A percentile compares a stretch with the other conserved stretches of the same genome.
Evolutionary conservation across 2,329 filamentous ascomycete genomes (phyloP).

Genomic region (Botrytis pseudocinerea): DNA sequence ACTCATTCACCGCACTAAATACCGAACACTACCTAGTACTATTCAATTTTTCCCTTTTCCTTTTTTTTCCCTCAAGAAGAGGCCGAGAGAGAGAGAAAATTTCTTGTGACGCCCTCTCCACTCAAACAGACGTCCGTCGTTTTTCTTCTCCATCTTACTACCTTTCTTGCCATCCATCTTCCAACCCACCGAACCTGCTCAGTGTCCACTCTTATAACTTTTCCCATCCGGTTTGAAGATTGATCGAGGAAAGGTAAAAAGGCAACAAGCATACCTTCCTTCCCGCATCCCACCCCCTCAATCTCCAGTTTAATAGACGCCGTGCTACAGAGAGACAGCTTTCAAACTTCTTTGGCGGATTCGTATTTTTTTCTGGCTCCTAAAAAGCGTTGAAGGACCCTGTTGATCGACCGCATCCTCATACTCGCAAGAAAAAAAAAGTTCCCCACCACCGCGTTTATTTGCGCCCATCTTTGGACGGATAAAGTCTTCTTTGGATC

Average conservation of each 20-base stretch:
- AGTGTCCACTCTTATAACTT: conserved; percentile 11
- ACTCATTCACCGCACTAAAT: conserved; percentile 17
- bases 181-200: neutral
- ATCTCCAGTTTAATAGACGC: conserved; percentile 25
- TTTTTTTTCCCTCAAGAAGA: conserved; percentile 14
- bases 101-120: conserved; percentile 18
- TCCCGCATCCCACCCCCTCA: conserved; percentile 17
- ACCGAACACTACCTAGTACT: conserved; percentile 4
- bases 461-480: conserved; percentile 23
- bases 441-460: conserved; percentile 25
- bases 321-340: conserved; percentile 16
- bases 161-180: neutral
- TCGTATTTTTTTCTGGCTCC: neutral
- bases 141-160: conserved; percentile 14
- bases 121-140: conserved; percentile 1
- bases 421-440: conserved; percentile 17
- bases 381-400: conserved; percentile 20
- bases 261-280: conserved; percentile 18
- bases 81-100: neutral
- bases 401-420: conserved; percentile 22
- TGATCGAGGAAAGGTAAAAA: conserved; percentile 15
- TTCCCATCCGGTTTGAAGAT: conserved; percentile 8
- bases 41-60: conserved; percentile 18
- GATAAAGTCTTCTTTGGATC: conserved; percentile 24
- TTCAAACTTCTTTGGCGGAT: conserved; percentile 17